Base-by-base conservation (phyloP, 2,329 filamentous ascomycete genomes). In the Verticillium nubilum region DNA sequence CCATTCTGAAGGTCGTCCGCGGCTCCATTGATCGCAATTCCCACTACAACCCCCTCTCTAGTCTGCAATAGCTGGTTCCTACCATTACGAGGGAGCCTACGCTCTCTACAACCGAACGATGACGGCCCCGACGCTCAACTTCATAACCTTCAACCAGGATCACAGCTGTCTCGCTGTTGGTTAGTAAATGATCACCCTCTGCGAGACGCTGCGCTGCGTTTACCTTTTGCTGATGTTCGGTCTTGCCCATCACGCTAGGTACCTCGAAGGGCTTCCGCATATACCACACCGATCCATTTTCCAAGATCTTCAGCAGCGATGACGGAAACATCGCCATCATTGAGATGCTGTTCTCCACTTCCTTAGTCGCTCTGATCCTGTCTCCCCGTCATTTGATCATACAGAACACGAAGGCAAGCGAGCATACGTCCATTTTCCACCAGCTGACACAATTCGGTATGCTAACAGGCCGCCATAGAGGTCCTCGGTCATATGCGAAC, bases 71-170 rank as follows among this genome's bases (percentile, higher is more conserved):
- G 42, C 17, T 26, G 19, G 19, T 10, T 12, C 42, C 19, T 9
- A 19, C 5, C 35, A 58, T 57, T 37, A 54, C 10, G 54, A 58
- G 62, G 35, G 42, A 50, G 42, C 42, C 42, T 25, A 23, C 42
- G 7, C 19, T 23, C 42, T 50, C 42, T 9, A 19, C 6, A 23
- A 12, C 42, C 17, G 62, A 70, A 78, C 67, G 62, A 91, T 91
- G 87, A 78, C 87, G 64, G 82, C 72, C 64, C 87, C 89, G 73
- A 79, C 86, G 55, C 92, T 98, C 80, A 99, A 99, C 77, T 99
- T 96, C 78, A 92, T 99, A 69, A 97, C 94, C 50, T 99, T 98
- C 78, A 99, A 99, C 77, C 95, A 99, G 81, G 95, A 99, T 80
- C 92, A 97, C 80, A 96, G 91, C 83, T 94, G 94, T 75, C 83